Evolutionary conservation across 805 yeast species (phyloP), one percentile per base, ranked within the genome.

Genomic region (Zygosaccharomyces lentus): DNA sequence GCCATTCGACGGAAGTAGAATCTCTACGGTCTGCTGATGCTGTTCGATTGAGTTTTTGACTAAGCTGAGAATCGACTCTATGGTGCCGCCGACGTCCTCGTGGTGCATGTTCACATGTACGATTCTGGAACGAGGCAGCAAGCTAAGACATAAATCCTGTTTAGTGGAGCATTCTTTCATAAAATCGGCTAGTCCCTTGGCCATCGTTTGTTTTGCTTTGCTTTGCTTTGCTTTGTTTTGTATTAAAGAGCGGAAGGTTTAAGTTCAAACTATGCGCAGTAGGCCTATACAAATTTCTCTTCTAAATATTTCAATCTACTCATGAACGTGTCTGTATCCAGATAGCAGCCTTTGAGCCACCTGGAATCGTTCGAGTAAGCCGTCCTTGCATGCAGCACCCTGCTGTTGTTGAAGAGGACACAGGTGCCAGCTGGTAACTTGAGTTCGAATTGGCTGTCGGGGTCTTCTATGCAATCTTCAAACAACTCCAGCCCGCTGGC

Each of bases 341-440:
- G 65, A 59, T 84, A 85, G 40, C 87, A 78, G 1, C 91, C 91
- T 74, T 83, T 81, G 45, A 86, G 67, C 85, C 88, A 81, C 51
- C 93, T 72, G 24, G 68, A 70, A 6, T 73, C 77, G 9, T 75
- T 73, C 46, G 71, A 74, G 52, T 75, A 76, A 41, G 58, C 68
- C 42, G 68, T 68, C 53, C 93, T 72, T 0, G 88, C 81, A 60
- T 85, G 93, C 37, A 85, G 69, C 0, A 81, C 68, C 52, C 95
- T 71, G 55, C 91, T 71, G 59, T 85, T 85, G 64, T 82, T 80
- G 61, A 85, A 84, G 16, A 86, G 59, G 6, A 83, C 81, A 57
- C 87, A 81, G 2, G 80, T 68, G 19, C 79, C 78, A 48, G 80
- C 83, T 2, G 74, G 73, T 59, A 78, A 64, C 50, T 77, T 80